Base-by-base conservation (phyloP, 192 early-diverging fungal genomes). In the Coemansia sp. region DNA sequence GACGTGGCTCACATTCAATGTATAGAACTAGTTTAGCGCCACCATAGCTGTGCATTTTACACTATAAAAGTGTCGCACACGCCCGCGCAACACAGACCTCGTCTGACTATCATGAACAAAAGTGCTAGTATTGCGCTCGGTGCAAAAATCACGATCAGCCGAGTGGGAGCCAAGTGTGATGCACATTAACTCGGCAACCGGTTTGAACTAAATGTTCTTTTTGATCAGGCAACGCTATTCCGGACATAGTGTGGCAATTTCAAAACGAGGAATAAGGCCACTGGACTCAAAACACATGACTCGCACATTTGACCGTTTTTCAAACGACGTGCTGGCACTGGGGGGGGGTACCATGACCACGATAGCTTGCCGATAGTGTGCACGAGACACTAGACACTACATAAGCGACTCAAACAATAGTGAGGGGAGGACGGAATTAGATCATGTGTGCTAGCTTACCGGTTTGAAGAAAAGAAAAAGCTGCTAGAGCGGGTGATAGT, bases 161-260 rank as follows among this genome's bases (percentile, higher is more conserved):
- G 43, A n/a, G n/a, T n/a, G n/a, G 31, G 4, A 18, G 18, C 43
- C 43, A 47, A 47, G 7, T 47, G 43, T 47, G 43, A 47, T 8
- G 43, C 20, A 18, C 8, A 47, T 47, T 47, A 47, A 47, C 43
- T 20, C 9, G n/a, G 3, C 43, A 47, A 20, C n/a, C 2, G 43
- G 18, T 47, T 18, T n/a, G 43, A 21, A n/a, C 43, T 21, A n/a
- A 6, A 47, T 18, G 2, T 23, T 47, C 20, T n/a, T 18, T 47
- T 47, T 45, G 43, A 47, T 47, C 43, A 47, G 43, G 43, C 43
- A 47, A 20, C 43, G 43, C 43, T 47, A 47, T n/a, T 47, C 43
- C 43, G 20, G 20, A n/a, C 20, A 47, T 47, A 47, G 43, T 47
- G 43, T 47, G 20, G 43, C 43, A 1, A 47, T 18, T 20, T n/a